Base-by-base conservation (phyloP, 108 stramenopile genomes). In the Poteriospumella lacustris region DNA sequence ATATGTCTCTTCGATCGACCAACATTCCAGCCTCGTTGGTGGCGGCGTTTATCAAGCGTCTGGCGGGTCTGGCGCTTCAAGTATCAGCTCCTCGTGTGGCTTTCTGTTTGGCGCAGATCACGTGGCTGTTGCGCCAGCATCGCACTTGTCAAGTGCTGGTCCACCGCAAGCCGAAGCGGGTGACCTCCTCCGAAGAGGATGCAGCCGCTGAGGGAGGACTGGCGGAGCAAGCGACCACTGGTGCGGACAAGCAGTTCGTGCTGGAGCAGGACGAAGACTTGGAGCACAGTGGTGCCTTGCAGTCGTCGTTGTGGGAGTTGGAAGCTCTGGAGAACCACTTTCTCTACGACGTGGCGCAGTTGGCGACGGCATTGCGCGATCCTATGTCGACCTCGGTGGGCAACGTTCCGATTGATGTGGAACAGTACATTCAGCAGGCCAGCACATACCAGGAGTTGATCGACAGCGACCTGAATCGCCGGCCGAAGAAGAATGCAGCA, bases 21-120 rank as follows among this genome's bases (percentile, higher is more conserved):
- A 85, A 91, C 69, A 84, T 98, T 28, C 95, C 97, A 0, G 93
- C 97, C 19, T 94, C 96, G 79, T 80, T 98, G 1, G 93, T 95
- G 38, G 97, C 95, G 33, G 90, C 97, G 42, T 96, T 96, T 84
- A 84, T 89, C 78, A 98, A 98, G 85, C 87, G 91, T 40, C 58
- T 96, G 39, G 84, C 85, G 43, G 90, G 93, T 43, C 83, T 90
- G 52, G 87, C 91, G 34, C 78, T 98, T 44, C 81, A 76, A 41
- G 92, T 85, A 1, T 96, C 96, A 38, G 89, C 94, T 1, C 73
- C 91, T 41, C 88, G 89, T n/a, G 89, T 84, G 29, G 76, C 95
- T 39, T 94, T 95, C 78, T 89, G 86, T n/a, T 78, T 98, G 70
- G 92, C 94, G 36, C 86, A 95, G 76, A 84, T 91, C 15, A 86